Evolutionary conservation across 2,329 filamentous ascomycete species (phyloP).

Genomic region (Arthrobotrys conoides): DNA sequence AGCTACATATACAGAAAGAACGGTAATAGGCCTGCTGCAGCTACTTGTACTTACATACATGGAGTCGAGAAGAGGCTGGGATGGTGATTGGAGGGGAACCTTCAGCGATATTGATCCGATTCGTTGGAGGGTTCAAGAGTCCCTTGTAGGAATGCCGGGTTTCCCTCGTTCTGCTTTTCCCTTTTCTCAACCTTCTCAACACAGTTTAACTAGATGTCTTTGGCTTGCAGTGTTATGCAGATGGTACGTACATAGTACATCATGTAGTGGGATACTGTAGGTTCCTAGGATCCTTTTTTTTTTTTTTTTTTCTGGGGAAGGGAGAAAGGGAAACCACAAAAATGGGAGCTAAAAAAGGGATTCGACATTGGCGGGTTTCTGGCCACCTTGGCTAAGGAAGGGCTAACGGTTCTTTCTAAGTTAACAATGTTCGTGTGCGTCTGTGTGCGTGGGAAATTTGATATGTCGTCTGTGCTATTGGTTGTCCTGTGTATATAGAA

Average conservation of each 20-base stretch:
- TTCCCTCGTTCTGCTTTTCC: constrained; percentile 16
- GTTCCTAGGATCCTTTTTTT: neutral
- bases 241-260: constrained; percentile 18
- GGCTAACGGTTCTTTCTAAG: neutral
- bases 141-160: constrained; percentile 21
- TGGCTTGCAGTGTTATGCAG: constrained; percentile 27
- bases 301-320: constrained; percentile 19
- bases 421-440: neutral
- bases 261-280: constrained; percentile 13
- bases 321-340: neutral
- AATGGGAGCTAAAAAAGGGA: constrained; percentile 1
- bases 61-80: constrained; percentile 11
- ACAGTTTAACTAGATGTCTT: constrained; percentile 15
- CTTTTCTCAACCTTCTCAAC: constrained; percentile 28
- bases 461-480: constrained; percentile 23
- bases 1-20: neutral
- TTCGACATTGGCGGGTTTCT: constrained; percentile 1
- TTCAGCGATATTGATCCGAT: constrained; percentile 56
- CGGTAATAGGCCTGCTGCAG: constrained; percentile 24
- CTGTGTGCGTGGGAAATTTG: constrained; percentile 18
- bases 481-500: constrained; percentile 5
- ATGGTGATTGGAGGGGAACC: constrained; percentile 54
- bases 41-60: constrained; percentile 8
- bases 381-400: constrained; percentile 3
- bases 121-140: constrained; percentile 22